Evolutionary conservation across 345 rosid species (phyloP).

Genomic region (Gossypium arboreum): DNA sequence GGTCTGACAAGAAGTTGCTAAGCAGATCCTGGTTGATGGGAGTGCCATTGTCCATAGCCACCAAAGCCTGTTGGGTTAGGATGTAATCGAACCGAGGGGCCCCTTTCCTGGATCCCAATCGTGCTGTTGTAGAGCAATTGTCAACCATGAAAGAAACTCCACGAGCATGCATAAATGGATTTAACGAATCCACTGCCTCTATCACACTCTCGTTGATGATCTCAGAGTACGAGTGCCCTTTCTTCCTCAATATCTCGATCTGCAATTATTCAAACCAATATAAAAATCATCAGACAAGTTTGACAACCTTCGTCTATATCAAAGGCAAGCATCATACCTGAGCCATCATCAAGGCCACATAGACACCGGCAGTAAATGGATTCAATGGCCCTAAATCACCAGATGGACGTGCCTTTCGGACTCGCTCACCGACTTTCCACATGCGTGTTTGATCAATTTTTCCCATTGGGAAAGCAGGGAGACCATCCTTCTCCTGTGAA

Average conservation of each 20-base stretch:
- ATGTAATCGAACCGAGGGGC: conserved; percentile 86
- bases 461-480: conserved; percentile 96
- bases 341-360: conserved; percentile 93
- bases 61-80: conserved; percentile 80
- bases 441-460: conserved; percentile 91
- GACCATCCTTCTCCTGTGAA: conserved; percentile 80
- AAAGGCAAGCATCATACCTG: conserved; percentile 45
- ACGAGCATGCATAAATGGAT: conserved; percentile 96
- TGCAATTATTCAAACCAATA: conserved; percentile 20
- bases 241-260: conserved; percentile 91
- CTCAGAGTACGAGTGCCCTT: conserved; percentile 90
- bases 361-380: conserved; percentile 91
- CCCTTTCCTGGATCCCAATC: conserved; percentile 92
- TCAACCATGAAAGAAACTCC: conserved; percentile 97
- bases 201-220: conserved; percentile 91
- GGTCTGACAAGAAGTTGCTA: conserved; percentile 82
- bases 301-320: background rate
- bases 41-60: conserved; percentile 53
- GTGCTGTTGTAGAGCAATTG: conserved; percentile 90
- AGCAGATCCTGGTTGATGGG: conserved; percentile 69
- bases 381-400: conserved; percentile 79
- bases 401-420: conserved; percentile 56
- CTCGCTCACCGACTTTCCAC: conserved; percentile 95
- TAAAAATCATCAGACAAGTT: background rate
- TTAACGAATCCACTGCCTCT: conserved; percentile 86